These are phyloP conservation scores for Cyberlindnera lachancei DNA, from an alignment of 805 yeast genomes.

Conservation along the genomic window DNA sequence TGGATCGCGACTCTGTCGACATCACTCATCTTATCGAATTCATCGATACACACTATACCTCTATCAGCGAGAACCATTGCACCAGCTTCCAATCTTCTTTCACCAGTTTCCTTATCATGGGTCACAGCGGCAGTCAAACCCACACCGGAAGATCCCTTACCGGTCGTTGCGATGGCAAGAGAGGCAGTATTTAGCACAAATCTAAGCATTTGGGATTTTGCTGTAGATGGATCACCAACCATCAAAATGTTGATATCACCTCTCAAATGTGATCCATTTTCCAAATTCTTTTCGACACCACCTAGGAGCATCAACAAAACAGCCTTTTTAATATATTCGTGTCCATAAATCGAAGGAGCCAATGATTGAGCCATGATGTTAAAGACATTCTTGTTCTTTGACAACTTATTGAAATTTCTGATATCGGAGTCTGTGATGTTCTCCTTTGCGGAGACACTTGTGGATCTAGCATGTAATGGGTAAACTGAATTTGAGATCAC, in stretches of 20 bases:
- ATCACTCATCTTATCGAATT: conserved; percentile 97
- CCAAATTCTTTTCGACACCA: conserved; percentile 89
- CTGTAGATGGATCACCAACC: conserved; percentile 99
- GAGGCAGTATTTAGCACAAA: conserved; percentile 94
- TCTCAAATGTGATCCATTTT: conserved; percentile 92
- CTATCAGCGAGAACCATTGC: conserved; percentile 98
- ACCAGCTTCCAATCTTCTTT: conserved; percentile 94
- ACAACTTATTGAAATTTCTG: conserved; percentile 72
- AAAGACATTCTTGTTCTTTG: conserved; percentile 66
- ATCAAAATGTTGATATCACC: conserved; percentile 94
- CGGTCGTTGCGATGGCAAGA: conserved; percentile 95
- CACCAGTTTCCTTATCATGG: conserved; percentile 94
- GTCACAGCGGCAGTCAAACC: conserved; percentile 99
- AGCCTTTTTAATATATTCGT: conserved; percentile 84
- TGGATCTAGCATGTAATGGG: conserved; percentile 80
- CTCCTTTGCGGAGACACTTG: conserved; percentile 69
- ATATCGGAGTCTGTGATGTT: conserved; percentile 74
- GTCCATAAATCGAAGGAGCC: conserved; percentile 95
- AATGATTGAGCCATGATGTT: conserved; percentile 75
- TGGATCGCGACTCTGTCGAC: conserved; percentile 96
- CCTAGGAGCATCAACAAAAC: conserved; percentile 86
- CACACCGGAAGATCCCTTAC: conserved; percentile 99
- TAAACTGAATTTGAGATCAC: conserved; percentile 84
- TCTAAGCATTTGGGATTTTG: conserved; percentile 91
- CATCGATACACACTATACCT: conserved; percentile 97